phyloP scores from a whole-genome alignment of 2,329 filamentous ascomycete species.

The Penicillium thymicola region DNA sequence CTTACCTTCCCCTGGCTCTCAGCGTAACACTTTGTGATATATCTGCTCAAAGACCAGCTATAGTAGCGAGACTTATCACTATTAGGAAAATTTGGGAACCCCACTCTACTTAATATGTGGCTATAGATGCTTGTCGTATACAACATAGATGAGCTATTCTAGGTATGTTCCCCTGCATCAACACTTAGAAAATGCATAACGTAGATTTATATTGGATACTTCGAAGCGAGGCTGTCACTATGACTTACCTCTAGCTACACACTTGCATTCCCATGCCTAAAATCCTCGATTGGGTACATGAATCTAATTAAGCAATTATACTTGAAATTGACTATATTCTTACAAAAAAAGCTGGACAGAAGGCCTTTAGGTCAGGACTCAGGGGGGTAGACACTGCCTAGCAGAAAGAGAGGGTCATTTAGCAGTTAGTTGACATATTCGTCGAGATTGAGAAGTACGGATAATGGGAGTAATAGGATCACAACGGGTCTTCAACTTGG shows the following conservation, averaged over 20 bases:
- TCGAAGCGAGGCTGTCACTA: constrained; percentile 2
- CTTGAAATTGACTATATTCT: constrained; percentile 1
- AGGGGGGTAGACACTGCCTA: neutral
- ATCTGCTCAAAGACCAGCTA: neutral
- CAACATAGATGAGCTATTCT: neutral
- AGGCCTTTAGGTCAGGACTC: neutral
- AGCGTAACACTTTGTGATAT: too few relatives aligned
- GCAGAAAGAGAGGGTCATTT: constrained; percentile 6
- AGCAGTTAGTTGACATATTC: constrained; percentile 1
- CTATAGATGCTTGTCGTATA: neutral
- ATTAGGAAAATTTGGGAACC: neutral
- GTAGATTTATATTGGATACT: neutral
- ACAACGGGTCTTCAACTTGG: neutral
- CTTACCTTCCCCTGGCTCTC: too few relatives aligned
- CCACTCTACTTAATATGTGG: too few relatives aligned
- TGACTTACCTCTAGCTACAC: neutral
- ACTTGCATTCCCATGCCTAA: constrained; percentile 1
- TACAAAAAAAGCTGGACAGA: neutral
- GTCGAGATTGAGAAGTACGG: neutral
- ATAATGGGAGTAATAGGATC: neutral
- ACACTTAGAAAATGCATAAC: neutral
- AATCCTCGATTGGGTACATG: neutral
- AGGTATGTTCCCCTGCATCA: neutral
- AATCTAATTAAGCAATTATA: neutral
- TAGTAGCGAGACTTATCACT: neutral